Conservation (phyloP, 2,329 filamentous ascomycete species). For the Raffaelea arxii region DNA sequence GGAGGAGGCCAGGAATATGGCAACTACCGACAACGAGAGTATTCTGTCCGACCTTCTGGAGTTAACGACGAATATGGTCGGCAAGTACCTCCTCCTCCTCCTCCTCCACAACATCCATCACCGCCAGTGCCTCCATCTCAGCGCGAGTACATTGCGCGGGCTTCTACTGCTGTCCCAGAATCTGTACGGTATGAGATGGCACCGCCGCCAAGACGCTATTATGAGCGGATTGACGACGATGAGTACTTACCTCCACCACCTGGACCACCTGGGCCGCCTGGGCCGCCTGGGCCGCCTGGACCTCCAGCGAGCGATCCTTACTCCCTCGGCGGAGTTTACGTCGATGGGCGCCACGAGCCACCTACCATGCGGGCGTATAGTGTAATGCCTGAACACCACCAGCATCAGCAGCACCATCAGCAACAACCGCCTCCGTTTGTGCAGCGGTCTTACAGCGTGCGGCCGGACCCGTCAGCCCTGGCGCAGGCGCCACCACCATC, state of each 20-base stretch:
- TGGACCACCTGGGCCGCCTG: slow-evolving; percentile 8
- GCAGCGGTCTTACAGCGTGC: slow-evolving; percentile 30
- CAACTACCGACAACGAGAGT: slow-evolving; percentile 47
- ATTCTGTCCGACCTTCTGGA: slow-evolving; percentile 38
- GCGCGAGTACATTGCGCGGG: slow-evolving; percentile 43
- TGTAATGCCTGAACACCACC: slow-evolving; percentile 20
- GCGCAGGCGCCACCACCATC: not conserved
- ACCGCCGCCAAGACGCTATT: slow-evolving; percentile 14
- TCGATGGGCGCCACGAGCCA: not conserved
- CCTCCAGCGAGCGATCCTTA: too few species aligned
- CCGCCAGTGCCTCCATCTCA: not conserved
- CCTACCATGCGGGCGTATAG: slow-evolving; percentile 7
- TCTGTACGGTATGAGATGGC: slow-evolving; percentile 17
- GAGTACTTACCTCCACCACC: slow-evolving; percentile 40
- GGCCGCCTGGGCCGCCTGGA: not conserved
- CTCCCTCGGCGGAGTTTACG: too few species aligned
- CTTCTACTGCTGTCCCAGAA: slow-evolving; percentile 41
- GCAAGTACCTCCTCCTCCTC: slow-evolving; percentile 3
- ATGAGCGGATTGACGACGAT: slow-evolving; percentile 37
- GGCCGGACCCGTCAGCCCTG: slow-evolving; percentile 5
- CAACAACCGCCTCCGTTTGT: slow-evolving; percentile 17
- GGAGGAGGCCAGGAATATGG: slow-evolving; percentile 37
- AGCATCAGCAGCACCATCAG: too few species aligned
- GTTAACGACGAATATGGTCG: slow-evolving; percentile 36
- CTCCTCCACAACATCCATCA: slow-evolving; percentile 3